phyloP scores from a whole-genome alignment of 2,329 filamentous ascomycete species.

The Pseudocercospora pini-densiflorae region DNA sequence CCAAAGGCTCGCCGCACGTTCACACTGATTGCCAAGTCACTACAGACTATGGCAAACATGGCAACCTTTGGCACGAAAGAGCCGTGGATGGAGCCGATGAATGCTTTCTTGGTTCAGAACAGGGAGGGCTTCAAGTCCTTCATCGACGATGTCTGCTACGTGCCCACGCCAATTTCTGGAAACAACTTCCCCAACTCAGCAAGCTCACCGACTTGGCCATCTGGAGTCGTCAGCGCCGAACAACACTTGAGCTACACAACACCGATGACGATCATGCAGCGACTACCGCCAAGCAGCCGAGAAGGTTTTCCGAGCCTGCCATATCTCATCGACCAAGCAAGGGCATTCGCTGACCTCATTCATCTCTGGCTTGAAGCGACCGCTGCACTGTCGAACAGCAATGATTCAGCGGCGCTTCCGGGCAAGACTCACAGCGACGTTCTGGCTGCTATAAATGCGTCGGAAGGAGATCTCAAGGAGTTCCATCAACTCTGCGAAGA shows the following conservation, averaged over 20 bases:
- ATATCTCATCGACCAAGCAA: conserved; percentile 87
- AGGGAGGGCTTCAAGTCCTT: conserved; percentile 83
- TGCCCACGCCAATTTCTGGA: conserved; percentile 68
- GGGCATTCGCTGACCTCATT: conserved; percentile 82
- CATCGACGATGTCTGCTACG: conserved; percentile 83
- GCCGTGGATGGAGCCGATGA: conserved; percentile 99
- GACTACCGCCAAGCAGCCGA: conserved; percentile 76
- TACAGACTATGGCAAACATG: conserved; percentile 90
- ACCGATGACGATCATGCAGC: conserved; percentile 84
- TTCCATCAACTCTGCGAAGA: conserved; percentile 56
- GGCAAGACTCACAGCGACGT: conserved; percentile 41
- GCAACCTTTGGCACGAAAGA: conserved; percentile 93
- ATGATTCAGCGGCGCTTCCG: conserved; percentile 22
- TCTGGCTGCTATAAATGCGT: conserved; percentile 34
- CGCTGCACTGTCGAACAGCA: conserved; percentile 28
- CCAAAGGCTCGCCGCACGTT: conserved; percentile 83
- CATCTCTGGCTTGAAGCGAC: conserved; percentile 74
- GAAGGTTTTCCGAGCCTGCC: conserved; percentile 94
- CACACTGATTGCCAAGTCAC: conserved; percentile 87
- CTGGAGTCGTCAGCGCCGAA: conserved; percentile 37
- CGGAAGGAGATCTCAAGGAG: conserved; percentile 51
- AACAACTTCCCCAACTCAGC: conserved; percentile 49
- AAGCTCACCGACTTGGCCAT: conserved; percentile 32
- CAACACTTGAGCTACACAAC: conserved; percentile 71
- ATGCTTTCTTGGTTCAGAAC: conserved; percentile 77